Percentiles rank a stretch among this genome's conserved stretches.
Evolutionary conservation across 73 alveolate species (phyloP).

Genomic region (Paramecium sonneborni): DNA sequence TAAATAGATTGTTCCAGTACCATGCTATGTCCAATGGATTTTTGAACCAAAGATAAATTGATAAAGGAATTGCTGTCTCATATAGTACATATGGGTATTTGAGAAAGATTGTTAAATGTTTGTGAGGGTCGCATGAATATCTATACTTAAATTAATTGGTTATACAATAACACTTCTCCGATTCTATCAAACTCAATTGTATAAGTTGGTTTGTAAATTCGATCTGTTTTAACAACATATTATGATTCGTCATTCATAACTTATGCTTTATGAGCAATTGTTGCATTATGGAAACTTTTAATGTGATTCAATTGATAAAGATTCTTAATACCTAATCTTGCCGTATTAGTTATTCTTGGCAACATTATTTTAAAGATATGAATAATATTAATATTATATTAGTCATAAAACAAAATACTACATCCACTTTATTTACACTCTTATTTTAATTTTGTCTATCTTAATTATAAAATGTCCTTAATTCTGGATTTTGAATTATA

Average conservation of each 20-base stretch:
- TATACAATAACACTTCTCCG: constrained; percentile 83
- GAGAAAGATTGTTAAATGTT: constrained; percentile 72
- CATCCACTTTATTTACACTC: background rate
- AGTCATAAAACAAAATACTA: background rate
- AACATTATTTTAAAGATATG: background rate
- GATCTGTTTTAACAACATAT: constrained; percentile 70
- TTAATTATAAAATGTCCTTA: background rate
- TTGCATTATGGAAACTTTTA: constrained; percentile 53
- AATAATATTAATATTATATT: background rate
- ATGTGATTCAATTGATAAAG: constrained; percentile 24
- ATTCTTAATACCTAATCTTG: background rate
- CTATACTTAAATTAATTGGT: background rate
- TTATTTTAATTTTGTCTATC: background rate
- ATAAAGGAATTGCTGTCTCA: constrained; percentile 78
- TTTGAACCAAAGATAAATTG: constrained; percentile 81
- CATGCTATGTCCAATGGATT: constrained; percentile 85
- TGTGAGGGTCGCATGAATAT: constrained; percentile 83
- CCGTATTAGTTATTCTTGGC: background rate
- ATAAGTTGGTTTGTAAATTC: constrained; percentile 85
- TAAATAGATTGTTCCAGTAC: constrained; percentile 68
- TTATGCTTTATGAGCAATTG: constrained; percentile 39
- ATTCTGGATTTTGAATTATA: too few relatives aligned
- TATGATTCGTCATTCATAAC: constrained; percentile 53
- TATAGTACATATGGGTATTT: constrained; percentile 84
- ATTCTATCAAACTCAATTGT: constrained; percentile 91